Percentiles rank a stretch among this genome's conserved stretches.
Evolutionary conservation across 176 grass and related monocot genomes (phyloP).

Genomic region (Hyparrhenia diplandra): DNA sequence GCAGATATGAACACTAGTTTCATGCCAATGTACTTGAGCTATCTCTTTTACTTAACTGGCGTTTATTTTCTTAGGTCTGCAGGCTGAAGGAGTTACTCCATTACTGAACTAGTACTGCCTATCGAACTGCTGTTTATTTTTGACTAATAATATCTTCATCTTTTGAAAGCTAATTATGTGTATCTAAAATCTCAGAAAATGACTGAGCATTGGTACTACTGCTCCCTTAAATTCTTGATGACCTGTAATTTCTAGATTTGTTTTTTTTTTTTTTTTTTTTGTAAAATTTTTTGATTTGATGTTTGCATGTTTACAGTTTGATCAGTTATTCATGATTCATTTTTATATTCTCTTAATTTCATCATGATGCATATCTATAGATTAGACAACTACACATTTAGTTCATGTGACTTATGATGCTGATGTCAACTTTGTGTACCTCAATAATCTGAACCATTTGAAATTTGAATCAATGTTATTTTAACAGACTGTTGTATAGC

Average conservation of each 20-base stretch:
- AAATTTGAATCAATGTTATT: neutral
- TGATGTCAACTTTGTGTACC: neutral
- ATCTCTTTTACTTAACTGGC: neutral
- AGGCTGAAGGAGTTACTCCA: too few relatives aligned
- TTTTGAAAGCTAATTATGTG: neutral
- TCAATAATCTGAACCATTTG: neutral
- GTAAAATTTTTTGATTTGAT: neutral
- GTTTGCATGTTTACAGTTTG: neutral
- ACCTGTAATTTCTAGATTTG: too few relatives aligned
- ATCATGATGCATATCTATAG: neutral
- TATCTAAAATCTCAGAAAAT: neutral
- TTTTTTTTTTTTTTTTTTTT: too few relatives aligned
- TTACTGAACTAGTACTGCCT: too few relatives aligned
- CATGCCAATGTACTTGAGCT: neutral
- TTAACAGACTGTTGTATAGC: neutral
- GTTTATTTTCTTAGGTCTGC: neutral
- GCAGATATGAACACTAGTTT: neutral
- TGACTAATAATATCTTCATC: neutral
- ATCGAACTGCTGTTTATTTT: too few relatives aligned
- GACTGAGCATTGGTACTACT: neutral
- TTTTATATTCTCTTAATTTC: neutral
- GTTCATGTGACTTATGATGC: conserved; percentile 4
- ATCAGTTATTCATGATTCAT: neutral
- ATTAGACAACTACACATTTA: neutral
- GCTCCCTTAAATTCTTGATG: neutral